Evolutionary conservation across 2,329 filamentous ascomycete genomes (phyloP).

Genomic region (Chalaropsis thielavioides): DNA sequence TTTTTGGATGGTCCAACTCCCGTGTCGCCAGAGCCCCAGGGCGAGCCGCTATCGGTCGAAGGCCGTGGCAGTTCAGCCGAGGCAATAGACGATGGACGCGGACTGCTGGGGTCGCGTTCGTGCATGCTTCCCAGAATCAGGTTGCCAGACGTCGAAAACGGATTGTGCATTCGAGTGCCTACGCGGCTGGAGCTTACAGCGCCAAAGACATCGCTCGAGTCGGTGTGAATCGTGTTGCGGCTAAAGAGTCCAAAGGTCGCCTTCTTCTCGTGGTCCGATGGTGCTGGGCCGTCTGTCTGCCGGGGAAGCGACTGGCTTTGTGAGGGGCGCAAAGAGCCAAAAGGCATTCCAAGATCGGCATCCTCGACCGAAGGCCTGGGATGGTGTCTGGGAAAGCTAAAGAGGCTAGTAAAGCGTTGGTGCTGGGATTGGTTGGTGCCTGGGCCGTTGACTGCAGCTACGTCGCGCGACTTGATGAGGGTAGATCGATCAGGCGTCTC

Average conservation of each 20-base stretch:
- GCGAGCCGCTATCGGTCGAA: constrained; percentile 63
- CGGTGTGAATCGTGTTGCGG: constrained; percentile 36
- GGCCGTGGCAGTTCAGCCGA: constrained; percentile 60
- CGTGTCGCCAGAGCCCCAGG: constrained; percentile 48
- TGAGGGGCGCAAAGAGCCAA: constrained; percentile 54
- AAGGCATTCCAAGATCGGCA: constrained; percentile 45
- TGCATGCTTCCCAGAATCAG: constrained; percentile 37
- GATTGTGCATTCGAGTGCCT: constrained; percentile 31
- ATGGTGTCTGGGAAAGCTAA: constrained; percentile 45
- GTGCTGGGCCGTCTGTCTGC: constrained; percentile 35
- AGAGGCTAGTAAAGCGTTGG: constrained; percentile 34
- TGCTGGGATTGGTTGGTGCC: constrained; percentile 24
- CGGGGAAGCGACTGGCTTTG: constrained; percentile 69
- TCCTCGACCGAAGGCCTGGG: constrained; percentile 27
- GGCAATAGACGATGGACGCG: constrained; percentile 53
- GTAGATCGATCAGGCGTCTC: constrained; percentile 18
- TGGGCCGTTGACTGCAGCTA: constrained; percentile 27
- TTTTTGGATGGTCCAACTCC: constrained; percentile 35
- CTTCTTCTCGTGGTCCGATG: constrained; percentile 30
- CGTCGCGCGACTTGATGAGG: constrained; percentile 17
- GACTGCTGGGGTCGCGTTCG: constrained; percentile 43
- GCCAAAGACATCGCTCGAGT: constrained; percentile 26
- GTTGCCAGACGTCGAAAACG: constrained; percentile 36
- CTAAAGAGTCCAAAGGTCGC: constrained; percentile 40
- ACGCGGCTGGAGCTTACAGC: constrained; percentile 27